Evolutionary conservation across 306 rosid genomes (phyloP), one percentile per base, ranked within the genome.

Genomic region (Cicer bijugum): DNA sequence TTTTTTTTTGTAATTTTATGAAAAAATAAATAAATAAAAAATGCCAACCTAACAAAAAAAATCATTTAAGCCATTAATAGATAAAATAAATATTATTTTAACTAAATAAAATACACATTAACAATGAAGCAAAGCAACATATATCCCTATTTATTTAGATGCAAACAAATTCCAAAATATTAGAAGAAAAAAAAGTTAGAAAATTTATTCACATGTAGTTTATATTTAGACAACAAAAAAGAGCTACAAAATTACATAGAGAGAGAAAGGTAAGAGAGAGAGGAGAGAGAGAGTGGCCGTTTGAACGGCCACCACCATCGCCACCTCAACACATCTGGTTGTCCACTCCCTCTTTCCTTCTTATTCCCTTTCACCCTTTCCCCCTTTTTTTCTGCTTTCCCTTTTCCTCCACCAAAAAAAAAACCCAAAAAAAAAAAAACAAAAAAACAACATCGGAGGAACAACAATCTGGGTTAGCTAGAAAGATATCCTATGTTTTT

Each of bases 221-320:
- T 17, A 75, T 44, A 66, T 77, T 66, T 72, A 77, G 72, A 58
- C 35, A 59, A 65, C 39, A 56, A 1, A 33, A 2, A 59, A 38
- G 7, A 44, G 45, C 78, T 23, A 45, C 78, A 60, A 37, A 78
- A 62, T 45, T 7, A 53, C 35, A 66, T 12, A 69, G n/a, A 2
- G 6, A 64, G 17, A 50, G 12, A 43, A 12, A 6, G 39, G 20
- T 19, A 19, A 12, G 8, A 50, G 72, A 45, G 12, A 23, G 39
- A 53, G 73, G 0, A 12, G 62, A 71, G 2, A 63, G 48, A 65
- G 46, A 9, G 69, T 67, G 76, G 69, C 75, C 9, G 77, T 76
- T 84, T 76, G 66, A 76, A 80, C 79, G 81, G 75, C 83, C 72
- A 83, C 44, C 69, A 66, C 74, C 57, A 52, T 45, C 69, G 23